Percentiles rank a stretch among this genome's conserved stretches.
Conservation (phyloP, 2,329 filamentous ascomycete species). For the Pseudogymnoascus sp. region DNA sequence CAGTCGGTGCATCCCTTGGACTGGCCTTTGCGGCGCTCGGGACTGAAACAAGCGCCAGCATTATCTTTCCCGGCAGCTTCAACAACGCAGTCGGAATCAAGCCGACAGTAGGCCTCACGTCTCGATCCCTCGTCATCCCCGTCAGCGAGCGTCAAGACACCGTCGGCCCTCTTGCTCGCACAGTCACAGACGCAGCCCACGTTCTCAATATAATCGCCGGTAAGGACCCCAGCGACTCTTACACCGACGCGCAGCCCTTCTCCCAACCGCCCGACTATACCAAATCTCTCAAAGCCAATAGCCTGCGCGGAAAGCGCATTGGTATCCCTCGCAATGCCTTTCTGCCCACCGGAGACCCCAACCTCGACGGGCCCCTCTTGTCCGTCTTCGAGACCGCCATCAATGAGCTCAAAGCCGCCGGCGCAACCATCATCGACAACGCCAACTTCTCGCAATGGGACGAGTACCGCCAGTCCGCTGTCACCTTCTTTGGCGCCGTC, state of each 20-base stretch:
- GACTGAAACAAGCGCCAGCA: constrained; percentile 58
- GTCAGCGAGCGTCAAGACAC: constrained; percentile 58
- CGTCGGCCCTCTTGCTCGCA: constrained; percentile 56
- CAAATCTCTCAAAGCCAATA: constrained; percentile 45
- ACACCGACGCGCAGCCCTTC: constrained; percentile 53
- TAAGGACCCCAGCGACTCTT: constrained; percentile 52
- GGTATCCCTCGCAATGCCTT: constrained; percentile 57
- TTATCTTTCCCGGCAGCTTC: constrained; percentile 43
- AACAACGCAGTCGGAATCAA: constrained; percentile 62
- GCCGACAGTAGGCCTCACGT: constrained; percentile 57
- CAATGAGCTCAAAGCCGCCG: constrained; percentile 43
- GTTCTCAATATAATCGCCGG: constrained; percentile 58
- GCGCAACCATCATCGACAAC: constrained; percentile 53
- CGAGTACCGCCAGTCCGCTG: constrained; percentile 33
- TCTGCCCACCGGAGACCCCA: constrained; percentile 24
- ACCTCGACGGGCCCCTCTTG: constrained; percentile 35
- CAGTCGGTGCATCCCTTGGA: constrained; percentile 50
- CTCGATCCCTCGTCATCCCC: constrained; percentile 55
- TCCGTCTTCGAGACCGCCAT: constrained; percentile 51
- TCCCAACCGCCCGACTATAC: constrained; percentile 52
- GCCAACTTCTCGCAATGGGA: constrained; percentile 50
- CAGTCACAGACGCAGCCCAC: constrained; percentile 57
- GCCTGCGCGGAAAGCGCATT: constrained; percentile 51
- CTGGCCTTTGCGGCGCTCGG: constrained; percentile 52
- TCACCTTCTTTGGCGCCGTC: constrained; percentile 23